Evolutionary conservation across 2,329 filamentous ascomycete species (phyloP), one percentile per base, ranked within the genome.

Genomic region (Cytospora paraplurivora): DNA sequence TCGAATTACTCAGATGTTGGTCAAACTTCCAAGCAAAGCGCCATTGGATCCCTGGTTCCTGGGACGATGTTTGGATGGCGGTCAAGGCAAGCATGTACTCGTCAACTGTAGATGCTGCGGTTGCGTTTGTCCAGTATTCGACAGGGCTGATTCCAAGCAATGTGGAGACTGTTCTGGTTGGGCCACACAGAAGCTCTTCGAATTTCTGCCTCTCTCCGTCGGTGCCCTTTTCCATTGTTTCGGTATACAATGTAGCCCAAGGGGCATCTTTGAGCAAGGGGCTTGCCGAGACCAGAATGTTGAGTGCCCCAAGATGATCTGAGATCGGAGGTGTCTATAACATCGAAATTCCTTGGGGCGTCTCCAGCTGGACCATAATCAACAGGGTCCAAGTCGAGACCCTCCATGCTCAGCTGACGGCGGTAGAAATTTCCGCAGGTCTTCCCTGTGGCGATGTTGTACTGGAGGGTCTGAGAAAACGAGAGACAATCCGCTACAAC

Each of bases 251-350:
- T 0, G 78, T 78, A 6, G 85, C 79, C 67, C 76, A 80, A 1
- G 77, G 72, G 2, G 69, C 67, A 8, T 72, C 57, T 7, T 76
- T 77, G 11, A 88, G 73, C 10, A 88, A 67, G 1, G 83, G 82
- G 0, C 73, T 68, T 0, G 79, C 72, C 0, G 83, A 76, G 17
- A 78, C 69, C 7, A 85, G 68, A 17, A 84, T 12, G 65, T 82
- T 82, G 10, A 84, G 62, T 12, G 70, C 63, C 19, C 80, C 81
- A 8, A 80, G 21, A 56, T 78, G 74, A 62, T 82, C 79, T 1
- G 74, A 70, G 71, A 59, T 79, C 78, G 2, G 77, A 78, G 0
- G 83, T 85, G 66, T 88, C 84, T 60, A 88, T 82, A 4, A 82
- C 74, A 68, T 87, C 79, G 67, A 88, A 88, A 4, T 61, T 52